These are phyloP conservation scores for Tuber magnatum DNA, from an alignment of 495 filamentous ascomycete species.

Conservation along the genomic window DNA sequence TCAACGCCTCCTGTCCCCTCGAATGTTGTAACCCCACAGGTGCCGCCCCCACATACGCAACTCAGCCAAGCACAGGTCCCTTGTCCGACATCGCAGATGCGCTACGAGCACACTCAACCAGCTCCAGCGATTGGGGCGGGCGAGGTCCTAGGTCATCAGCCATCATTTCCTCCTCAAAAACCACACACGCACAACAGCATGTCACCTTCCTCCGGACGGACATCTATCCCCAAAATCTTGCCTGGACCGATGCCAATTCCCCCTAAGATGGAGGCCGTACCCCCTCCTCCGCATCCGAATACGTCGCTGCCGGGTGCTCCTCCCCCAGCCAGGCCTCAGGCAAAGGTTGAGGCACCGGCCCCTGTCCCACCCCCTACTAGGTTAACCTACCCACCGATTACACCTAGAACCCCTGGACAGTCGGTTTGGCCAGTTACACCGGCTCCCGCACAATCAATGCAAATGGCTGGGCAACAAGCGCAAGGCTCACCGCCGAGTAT, in stretches of 20 bases:
- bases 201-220: conserved; percentile 10
- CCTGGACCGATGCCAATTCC: conserved; percentile 30
- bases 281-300: conserved; percentile 25
- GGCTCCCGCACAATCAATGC: conserved; percentile 31
- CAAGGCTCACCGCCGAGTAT: conserved; percentile 17
- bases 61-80: neutral
- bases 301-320: conserved; percentile 27
- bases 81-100: conserved; percentile 4
- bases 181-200: conserved; percentile 16
- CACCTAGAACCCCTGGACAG: conserved; percentile 11
- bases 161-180: conserved; percentile 17
- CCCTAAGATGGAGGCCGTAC: conserved; percentile 31
- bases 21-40: neutral
- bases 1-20: neutral
- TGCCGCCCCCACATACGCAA: neutral
- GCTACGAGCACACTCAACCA: neutral
- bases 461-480: conserved; percentile 21
- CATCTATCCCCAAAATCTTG: conserved; percentile 13
- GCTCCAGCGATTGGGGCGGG: neutral
- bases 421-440: conserved; percentile 8
- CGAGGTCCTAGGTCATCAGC: conserved; percentile 16
- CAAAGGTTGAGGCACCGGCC: conserved; percentile 25
- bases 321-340: conserved; percentile 21
- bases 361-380: conserved; percentile 30
- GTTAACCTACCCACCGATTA: conserved; percentile 24